These are phyloP conservation scores for Podaxis sp. DNA, from an alignment of 768 basidiomycete species.

Conservation along the genomic window DNA sequence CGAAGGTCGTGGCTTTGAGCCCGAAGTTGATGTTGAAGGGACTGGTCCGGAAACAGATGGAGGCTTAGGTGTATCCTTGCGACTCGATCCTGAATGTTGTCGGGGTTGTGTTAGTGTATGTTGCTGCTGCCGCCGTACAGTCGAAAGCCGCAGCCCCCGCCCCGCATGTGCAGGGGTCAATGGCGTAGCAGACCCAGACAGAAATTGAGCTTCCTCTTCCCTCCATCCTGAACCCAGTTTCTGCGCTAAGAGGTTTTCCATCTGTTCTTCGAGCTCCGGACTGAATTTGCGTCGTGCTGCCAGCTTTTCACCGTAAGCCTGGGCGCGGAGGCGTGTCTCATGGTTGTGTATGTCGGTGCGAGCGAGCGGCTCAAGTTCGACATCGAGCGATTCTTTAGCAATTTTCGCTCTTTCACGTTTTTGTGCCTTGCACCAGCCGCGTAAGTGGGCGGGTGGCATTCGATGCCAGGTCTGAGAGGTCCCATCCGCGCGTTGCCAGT, in stretches of 20 bases:
- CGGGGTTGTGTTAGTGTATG: not conserved
- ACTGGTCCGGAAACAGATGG: not conserved
- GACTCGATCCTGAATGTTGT: not conserved
- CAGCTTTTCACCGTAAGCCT: slow-evolving; percentile 47
- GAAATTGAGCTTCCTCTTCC: slow-evolving; percentile 7
- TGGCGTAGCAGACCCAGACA: slow-evolving; percentile 15
- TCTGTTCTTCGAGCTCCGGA: slow-evolving; percentile 19
- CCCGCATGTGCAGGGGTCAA: not conserved
- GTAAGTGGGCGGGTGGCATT: slow-evolving; percentile 18
- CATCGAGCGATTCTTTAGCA: slow-evolving; percentile 31
- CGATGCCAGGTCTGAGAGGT: slow-evolving; percentile 56
- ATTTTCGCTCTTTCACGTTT: slow-evolving; percentile 24
- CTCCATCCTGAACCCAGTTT: not conserved
- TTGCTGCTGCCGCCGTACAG: slow-evolving; percentile 5
- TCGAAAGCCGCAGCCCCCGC: slow-evolving; percentile 5
- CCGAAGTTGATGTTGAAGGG: not conserved
- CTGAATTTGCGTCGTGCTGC: slow-evolving; percentile 11
- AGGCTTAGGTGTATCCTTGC: not conserved
- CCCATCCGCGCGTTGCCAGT: slow-evolving; percentile 49
- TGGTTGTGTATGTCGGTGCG: slow-evolving; percentile 43
- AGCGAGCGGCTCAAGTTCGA: slow-evolving; percentile 31
- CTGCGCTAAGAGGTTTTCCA: slow-evolving; percentile 20
- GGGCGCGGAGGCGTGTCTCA: slow-evolving; percentile 38
- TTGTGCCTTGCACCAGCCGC: slow-evolving; percentile 33
- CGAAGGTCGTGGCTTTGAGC: not conserved